Evolutionary conservation across 2,329 filamentous ascomycete species (phyloP).

Genomic region (Madurella mycetomatis): DNA sequence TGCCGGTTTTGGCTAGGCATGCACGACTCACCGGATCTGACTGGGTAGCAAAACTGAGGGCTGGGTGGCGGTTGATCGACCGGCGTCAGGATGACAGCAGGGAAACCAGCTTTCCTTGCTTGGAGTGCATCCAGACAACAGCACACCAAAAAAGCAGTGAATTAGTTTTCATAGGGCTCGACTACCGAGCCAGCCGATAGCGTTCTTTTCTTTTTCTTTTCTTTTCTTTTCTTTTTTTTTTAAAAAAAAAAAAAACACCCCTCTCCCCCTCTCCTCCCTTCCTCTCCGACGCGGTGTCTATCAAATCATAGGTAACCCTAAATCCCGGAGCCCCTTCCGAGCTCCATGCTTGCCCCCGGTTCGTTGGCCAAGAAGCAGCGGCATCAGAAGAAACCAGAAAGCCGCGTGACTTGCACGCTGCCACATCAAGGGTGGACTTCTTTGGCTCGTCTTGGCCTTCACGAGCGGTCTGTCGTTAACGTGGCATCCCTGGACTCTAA

Average conservation of each 20-base stretch:
- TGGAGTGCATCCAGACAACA: not conserved
- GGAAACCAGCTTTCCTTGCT: not conserved
- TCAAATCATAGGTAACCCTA: constrained; percentile 1
- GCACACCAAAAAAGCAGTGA: not conserved
- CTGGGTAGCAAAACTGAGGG: not conserved
- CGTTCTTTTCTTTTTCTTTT: too few species aligned
- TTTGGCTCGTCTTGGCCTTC: not conserved
- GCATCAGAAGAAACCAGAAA: not conserved
- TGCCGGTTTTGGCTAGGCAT: not conserved
- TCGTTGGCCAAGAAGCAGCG: not conserved
- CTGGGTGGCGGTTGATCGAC: too few species aligned
- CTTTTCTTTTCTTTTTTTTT: not conserved
- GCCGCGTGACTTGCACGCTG: constrained; percentile 1
- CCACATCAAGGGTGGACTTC: not conserved
- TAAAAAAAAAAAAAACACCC: too few species aligned
- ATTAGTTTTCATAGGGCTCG: too few species aligned
- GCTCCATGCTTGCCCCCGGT: not conserved
- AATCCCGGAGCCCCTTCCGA: constrained; percentile 3
- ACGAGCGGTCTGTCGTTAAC: constrained; percentile 1
- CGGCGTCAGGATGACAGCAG: not conserved
- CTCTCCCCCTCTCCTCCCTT: not conserved
- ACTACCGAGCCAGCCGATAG: too few species aligned
- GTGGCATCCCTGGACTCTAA: not conserved
- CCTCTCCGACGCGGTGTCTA: not conserved
- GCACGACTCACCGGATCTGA: not conserved